Evolutionary conservation across 2,329 filamentous ascomycete species (phyloP), one percentile per base, ranked within the genome.

Genomic region (Escovopsis sp.): DNA sequence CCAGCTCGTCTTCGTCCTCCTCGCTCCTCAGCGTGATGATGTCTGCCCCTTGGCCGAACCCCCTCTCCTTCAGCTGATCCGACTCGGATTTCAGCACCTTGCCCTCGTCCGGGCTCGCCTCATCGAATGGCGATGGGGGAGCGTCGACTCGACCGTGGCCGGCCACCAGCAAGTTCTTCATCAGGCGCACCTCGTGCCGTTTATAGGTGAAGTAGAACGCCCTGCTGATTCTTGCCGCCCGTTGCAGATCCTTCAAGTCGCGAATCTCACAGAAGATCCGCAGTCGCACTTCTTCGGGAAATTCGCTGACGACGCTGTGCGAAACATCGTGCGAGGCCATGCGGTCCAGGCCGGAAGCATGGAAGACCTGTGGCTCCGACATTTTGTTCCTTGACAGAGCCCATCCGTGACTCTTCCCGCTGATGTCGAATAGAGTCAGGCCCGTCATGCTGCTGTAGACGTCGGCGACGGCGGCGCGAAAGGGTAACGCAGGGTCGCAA

Each of bases 401-500:
- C 70, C 69, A 73, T 5, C 68, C 70, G 29, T 67, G 65, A 33
- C 61, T 60, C 48, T 60, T 60, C 0, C 68, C 67, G 13, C 63
- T 67, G 1, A 72, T 61, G 27, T 73, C 69, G 37, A 62, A 56
- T 0, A 74, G 57, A 2, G 67, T 71, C 5, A 74, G 45, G 0
- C 70, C 71, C 7, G 55, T 52, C 3, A 74, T 60, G 41, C 68
- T 71, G 41, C 70, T 70, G 43, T 65, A 70, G 2, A 74, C 65
- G 43, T 73, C 69, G 24, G 60, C 65, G 9, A 74, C 56, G 7
- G 67, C 63, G 5, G 58, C 57, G 8, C 67, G 61, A 40, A 74
- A 71, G 0, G 63, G 54, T 1, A 66, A 61, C 5, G 63, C 62
- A 7, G 68, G 68, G 43, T 74, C 71, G 49, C 71, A 74, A 1